These are phyloP conservation scores for Metroxylon sagu DNA, from an alignment of 176 grass and related monocot genomes.

Conservation along the genomic window DNA sequence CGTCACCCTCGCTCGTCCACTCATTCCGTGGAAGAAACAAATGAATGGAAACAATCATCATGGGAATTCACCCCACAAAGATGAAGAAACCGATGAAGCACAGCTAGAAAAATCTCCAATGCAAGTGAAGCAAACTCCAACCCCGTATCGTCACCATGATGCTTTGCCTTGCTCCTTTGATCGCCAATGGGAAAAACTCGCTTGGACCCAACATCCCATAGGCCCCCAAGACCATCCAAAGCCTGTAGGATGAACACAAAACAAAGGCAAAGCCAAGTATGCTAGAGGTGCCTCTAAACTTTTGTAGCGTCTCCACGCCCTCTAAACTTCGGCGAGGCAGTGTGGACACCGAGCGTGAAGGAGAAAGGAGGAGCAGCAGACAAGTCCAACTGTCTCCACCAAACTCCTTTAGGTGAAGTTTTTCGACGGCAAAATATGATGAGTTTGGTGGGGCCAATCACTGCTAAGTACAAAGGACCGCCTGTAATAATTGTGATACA, in stretches of 20 bases:
- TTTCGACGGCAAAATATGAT: too few species aligned
- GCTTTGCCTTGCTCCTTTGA: slow-evolving; percentile 54
- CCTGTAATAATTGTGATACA: too few species aligned
- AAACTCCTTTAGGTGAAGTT: too few species aligned
- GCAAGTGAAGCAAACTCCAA: slow-evolving; percentile 57
- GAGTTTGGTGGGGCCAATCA: too few species aligned
- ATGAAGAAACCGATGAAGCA: slow-evolving; percentile 48
- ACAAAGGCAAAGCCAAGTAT: slow-evolving; percentile 33
- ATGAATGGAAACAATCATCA: slow-evolving; percentile 49
- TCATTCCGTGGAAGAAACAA: slow-evolving; percentile 58
- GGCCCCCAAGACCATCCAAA: slow-evolving; percentile 78
- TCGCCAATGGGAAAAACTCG: slow-evolving; percentile 52
- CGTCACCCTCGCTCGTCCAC: slow-evolving; percentile 46
- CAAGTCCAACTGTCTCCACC: too few species aligned
- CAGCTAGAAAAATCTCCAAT: slow-evolving; percentile 41
- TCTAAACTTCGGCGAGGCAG: too few species aligned
- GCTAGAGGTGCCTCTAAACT: too few species aligned
- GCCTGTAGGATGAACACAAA: slow-evolving; percentile 54
- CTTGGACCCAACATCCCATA: slow-evolving; percentile 49
- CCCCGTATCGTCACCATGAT: slow-evolving; percentile 46
- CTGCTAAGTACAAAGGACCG: too few species aligned
- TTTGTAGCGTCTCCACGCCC: too few species aligned
- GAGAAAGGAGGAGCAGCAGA: slow-evolving; percentile 30
- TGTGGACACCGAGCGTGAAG: slow-evolving; percentile 20
- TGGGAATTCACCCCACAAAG: slow-evolving; percentile 35